These are phyloP conservation scores for Botrytis galanthina DNA, from an alignment of 2,329 filamentous ascomycete species.

Conservation along the genomic window DNA sequence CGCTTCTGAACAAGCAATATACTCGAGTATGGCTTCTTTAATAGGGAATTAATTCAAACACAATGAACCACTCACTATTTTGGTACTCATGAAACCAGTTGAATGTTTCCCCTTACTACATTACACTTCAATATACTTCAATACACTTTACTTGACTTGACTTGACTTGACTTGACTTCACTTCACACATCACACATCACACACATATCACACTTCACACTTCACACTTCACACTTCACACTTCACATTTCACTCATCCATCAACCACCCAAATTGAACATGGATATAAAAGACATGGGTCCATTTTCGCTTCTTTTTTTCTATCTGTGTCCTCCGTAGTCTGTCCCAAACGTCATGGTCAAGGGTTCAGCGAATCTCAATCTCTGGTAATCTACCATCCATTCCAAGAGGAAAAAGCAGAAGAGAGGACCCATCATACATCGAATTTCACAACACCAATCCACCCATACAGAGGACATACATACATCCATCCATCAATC, in stretches of 20 bases:
- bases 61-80: not conserved
- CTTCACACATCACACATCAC: too few relatives aligned
- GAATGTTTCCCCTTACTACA: not conserved
- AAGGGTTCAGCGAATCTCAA: conserved; percentile 5
- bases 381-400: not conserved
- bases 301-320: not conserved
- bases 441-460: not conserved
- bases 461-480: not conserved
- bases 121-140: not conserved
- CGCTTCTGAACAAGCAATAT: not conserved
- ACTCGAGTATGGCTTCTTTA: not conserved
- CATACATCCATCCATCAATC: too few relatives aligned
- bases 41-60: not conserved
- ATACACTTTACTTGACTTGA: not conserved
- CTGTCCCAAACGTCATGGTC: conserved; percentile 1
- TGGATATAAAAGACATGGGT: not conserved
- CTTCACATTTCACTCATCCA: not conserved
- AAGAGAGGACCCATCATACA: not conserved
- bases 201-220: not conserved
- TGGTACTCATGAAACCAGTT: not conserved
- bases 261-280: not conserved
- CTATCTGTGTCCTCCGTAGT: not conserved
- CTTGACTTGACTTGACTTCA: not conserved
- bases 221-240: not conserved
- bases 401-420: not conserved